phyloP scores from a whole-genome alignment of 139 green algal species.

The Desmodesmus armatus region DNA sequence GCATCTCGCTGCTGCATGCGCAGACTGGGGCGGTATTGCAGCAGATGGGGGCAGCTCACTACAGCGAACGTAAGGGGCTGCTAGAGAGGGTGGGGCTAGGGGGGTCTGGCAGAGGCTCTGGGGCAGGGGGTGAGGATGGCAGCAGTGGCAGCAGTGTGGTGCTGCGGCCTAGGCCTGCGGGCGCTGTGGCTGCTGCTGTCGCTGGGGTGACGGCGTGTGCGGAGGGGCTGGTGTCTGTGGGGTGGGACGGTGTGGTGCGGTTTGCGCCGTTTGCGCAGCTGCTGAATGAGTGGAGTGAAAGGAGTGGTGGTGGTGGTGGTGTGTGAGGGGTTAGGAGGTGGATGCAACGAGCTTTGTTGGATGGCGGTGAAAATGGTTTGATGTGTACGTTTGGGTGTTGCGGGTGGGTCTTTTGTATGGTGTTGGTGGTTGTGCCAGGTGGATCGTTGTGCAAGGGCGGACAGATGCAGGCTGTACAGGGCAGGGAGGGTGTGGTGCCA shows the following conservation, averaged over 20 bases:
- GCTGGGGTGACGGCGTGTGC: constrained; percentile 53
- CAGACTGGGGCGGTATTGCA: constrained; percentile 48
- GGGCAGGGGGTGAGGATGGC: not conserved
- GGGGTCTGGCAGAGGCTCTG: too few species aligned
- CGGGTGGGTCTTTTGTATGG: too few species aligned
- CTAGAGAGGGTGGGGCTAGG: constrained; percentile 28
- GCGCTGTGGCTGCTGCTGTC: constrained; percentile 52
- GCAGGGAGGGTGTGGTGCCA: too few species aligned
- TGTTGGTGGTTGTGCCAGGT: too few species aligned
- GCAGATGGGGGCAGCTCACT: constrained; percentile 52
- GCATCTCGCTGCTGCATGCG: constrained; percentile 47
- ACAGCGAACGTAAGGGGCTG: constrained; percentile 28
- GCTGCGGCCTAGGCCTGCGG: constrained; percentile 3
- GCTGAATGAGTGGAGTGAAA: not conserved
- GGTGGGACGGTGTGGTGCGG: constrained; percentile 68
- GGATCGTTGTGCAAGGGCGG: too few species aligned
- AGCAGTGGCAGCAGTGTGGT: not conserved
- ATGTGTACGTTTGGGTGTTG: too few species aligned
- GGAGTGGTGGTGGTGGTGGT: not conserved
- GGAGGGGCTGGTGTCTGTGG: constrained; percentile 71
- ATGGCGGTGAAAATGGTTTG: too few species aligned
- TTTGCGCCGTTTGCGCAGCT: constrained; percentile 57
- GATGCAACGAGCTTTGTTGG: too few species aligned
- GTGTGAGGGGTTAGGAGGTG: not conserved
- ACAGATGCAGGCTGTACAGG: too few species aligned